These are phyloP conservation scores for Penicillium capsulatum DNA, from an alignment of 2,329 filamentous ascomycete genomes.

Conservation along the genomic window DNA sequence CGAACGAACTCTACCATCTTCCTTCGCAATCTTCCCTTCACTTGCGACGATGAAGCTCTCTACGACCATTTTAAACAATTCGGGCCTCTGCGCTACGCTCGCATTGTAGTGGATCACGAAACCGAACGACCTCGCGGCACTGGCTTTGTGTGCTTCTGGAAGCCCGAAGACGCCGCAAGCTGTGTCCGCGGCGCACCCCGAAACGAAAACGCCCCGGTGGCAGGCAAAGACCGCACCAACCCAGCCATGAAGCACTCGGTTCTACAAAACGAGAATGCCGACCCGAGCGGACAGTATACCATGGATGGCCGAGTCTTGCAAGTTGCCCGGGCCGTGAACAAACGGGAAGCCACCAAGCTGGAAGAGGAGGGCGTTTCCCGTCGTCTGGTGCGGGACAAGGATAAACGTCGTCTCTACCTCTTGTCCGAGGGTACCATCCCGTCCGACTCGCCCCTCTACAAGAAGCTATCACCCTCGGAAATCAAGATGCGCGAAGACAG, in stretches of 20 bases:
- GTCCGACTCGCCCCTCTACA: constrained; percentile 70
- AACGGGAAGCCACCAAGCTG: constrained; percentile 71
- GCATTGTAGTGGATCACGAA: constrained; percentile 80
- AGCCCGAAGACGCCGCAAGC: constrained; percentile 65
- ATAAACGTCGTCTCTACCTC: constrained; percentile 86
- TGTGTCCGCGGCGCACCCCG: constrained; percentile 75
- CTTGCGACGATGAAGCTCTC: constrained; percentile 73
- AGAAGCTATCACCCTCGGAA: constrained; percentile 71
- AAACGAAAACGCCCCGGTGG: constrained; percentile 39
- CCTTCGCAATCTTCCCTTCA: constrained; percentile 90
- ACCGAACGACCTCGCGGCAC: constrained; percentile 87
- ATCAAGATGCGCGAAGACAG: constrained; percentile 85
- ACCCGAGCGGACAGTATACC: constrained; percentile 80
- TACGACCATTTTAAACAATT: constrained; percentile 85
- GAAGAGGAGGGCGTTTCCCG: constrained; percentile 62
- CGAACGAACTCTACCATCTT: constrained; percentile 75
- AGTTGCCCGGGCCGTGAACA: constrained; percentile 78
- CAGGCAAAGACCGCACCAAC: constrained; percentile 38
- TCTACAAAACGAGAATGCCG: constrained; percentile 77
- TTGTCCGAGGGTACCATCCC: constrained; percentile 81
- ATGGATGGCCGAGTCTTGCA: constrained; percentile 84
- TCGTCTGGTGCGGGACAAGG: constrained; percentile 68
- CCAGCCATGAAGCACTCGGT: constrained; percentile 69
- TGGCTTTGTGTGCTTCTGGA: constrained; percentile 90
- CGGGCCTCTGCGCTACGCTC: constrained; percentile 81